Conservation (phyloP, 179 eudicot genomes). For the Vitellaria paradoxa region DNA sequence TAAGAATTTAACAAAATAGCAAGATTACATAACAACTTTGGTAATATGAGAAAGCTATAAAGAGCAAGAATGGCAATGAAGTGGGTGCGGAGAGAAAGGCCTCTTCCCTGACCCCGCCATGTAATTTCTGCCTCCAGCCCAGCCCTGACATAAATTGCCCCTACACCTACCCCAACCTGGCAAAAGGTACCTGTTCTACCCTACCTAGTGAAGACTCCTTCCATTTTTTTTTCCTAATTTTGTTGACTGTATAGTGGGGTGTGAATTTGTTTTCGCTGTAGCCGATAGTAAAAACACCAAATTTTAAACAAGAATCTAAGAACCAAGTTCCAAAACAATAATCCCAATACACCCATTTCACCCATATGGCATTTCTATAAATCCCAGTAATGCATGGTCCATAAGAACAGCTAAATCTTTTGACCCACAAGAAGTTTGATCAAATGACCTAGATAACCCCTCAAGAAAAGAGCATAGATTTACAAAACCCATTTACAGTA, state of each 20-base stretch:
- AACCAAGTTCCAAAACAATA: not conserved
- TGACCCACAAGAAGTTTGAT: slow-evolving; percentile 1
- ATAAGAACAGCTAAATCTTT: not conserved
- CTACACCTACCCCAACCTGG: too few relatives aligned
- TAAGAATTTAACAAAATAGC: not conserved
- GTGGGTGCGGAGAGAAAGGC: too few relatives aligned
- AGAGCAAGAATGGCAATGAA: too few relatives aligned
- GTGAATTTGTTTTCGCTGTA: too few relatives aligned
- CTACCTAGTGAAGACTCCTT: too few relatives aligned
- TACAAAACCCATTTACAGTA: not conserved
- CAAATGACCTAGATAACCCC: not conserved
- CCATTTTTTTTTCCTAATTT: too few relatives aligned
- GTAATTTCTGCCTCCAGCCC: too few relatives aligned
- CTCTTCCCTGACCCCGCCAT: too few relatives aligned
- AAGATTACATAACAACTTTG: not conserved
- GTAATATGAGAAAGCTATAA: too few relatives aligned
- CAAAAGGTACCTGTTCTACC: too few relatives aligned
- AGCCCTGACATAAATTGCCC: too few relatives aligned
- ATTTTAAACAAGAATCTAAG: not conserved
- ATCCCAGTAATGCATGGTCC: not conserved
- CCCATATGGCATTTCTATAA: not conserved
- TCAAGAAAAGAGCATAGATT: slow-evolving; percentile 4
- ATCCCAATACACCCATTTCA: slow-evolving; percentile 12
- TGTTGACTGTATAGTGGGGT: too few relatives aligned
- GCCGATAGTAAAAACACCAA: not conserved